Conservation (phyloP, 1,284 basidiomycete species). For the Rhodotorula sp. region DNA sequence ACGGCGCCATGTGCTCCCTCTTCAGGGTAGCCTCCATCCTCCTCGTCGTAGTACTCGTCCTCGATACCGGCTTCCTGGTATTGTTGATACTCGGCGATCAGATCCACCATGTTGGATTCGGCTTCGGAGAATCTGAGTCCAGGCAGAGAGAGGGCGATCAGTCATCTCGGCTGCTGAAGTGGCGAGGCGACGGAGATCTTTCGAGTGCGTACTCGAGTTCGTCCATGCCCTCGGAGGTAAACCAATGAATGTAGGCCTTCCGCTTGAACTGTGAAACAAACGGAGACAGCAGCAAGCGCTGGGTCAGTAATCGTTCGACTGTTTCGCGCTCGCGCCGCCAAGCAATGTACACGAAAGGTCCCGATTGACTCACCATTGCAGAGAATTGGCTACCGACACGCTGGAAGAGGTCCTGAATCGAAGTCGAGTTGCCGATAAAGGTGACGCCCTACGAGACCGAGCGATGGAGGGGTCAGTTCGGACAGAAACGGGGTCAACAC, state of each 20-base stretch:
- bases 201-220: conserved; percentile 65
- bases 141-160: too few relatives aligned
- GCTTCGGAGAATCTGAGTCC: conserved; percentile 48
- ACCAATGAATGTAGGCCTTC: conserved; percentile 97
- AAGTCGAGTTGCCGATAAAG: conserved; percentile 92
- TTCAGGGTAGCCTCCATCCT: not conserved
- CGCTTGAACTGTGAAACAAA: conserved; percentile 72
- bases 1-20: not conserved
- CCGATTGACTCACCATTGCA: conserved; percentile 54
- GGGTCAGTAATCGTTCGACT: too few relatives aligned
- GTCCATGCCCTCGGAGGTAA: conserved; percentile 92
- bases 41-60: conserved; percentile 5
- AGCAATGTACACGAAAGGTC: too few relatives aligned
- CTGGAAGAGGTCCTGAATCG: conserved; percentile 96
- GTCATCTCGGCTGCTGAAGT: too few relatives aligned
- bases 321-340: not conserved
- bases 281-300: too few relatives aligned
- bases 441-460: conserved; percentile 61
- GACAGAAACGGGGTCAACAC: too few relatives aligned
- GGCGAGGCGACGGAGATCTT: too few relatives aligned
- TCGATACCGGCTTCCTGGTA: conserved; percentile 51
- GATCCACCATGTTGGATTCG: conserved; percentile 72
- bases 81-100: conserved; percentile 70
- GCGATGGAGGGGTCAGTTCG: conserved; percentile 44
- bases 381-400: conserved; percentile 86